Evolutionary conservation across 176 grass and related monocot species (phyloP).

Genomic region (Oryza punctata): DNA sequence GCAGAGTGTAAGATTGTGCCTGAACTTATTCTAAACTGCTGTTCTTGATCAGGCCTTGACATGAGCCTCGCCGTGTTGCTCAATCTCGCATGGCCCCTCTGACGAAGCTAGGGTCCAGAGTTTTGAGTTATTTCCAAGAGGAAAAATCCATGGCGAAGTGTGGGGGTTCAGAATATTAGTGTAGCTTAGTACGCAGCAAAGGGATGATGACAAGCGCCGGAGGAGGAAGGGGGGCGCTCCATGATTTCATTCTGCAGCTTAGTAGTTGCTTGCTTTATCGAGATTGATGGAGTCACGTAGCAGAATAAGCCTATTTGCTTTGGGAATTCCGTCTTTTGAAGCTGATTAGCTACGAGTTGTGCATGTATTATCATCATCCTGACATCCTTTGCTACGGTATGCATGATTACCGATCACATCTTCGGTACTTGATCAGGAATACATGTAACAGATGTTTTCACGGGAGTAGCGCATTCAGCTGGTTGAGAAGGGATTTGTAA

Average conservation of each 20-base stretch:
- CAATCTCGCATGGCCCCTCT: slow-evolving; percentile 3
- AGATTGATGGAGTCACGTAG: slow-evolving; percentile 18
- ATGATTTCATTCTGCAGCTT: slow-evolving; percentile 1
- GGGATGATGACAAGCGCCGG: slow-evolving; percentile 31
- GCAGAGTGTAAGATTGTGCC: slow-evolving; percentile 41
- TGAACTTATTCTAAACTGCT: slow-evolving; percentile 49
- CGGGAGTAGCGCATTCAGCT: neutral
- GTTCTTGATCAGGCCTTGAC: slow-evolving; percentile 36
- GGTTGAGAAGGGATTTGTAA: neutral
- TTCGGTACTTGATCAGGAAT: neutral
- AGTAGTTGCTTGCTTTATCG: neutral
- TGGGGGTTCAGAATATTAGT: slow-evolving; percentile 25
- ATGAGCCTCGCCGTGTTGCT: slow-evolving; percentile 8
- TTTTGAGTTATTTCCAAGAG: slow-evolving; percentile 44
- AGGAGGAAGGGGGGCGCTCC: neutral
- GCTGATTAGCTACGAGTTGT: slow-evolving; percentile 20
- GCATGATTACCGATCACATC: slow-evolving; percentile 24
- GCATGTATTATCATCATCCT: slow-evolving; percentile 17
- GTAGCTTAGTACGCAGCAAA: slow-evolving; percentile 9
- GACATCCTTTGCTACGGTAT: neutral
- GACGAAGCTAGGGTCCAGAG: slow-evolving; percentile 34
- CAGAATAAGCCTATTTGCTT: neutral
- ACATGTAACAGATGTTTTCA: neutral
- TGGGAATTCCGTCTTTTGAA: slow-evolving; percentile 13
- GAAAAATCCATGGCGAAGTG: slow-evolving; percentile 38